These are phyloP conservation scores for Fusarium ambrosium DNA, from an alignment of 2,329 filamentous ascomycete genomes.

Conservation along the genomic window DNA sequence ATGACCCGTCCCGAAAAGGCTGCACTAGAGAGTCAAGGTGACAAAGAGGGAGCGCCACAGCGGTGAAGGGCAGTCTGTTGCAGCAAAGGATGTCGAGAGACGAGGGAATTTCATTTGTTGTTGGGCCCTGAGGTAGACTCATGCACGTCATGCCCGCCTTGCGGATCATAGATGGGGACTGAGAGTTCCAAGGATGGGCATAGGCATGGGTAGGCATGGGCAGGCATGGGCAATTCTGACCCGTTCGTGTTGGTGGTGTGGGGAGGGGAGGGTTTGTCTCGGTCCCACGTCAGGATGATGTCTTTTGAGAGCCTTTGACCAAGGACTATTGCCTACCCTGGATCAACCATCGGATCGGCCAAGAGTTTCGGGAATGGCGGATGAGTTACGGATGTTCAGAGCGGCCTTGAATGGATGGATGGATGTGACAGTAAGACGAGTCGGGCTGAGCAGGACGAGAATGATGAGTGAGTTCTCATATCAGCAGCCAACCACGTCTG, in stretches of 20 bases:
- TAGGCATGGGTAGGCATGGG: background rate
- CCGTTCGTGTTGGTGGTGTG: constrained; percentile 35
- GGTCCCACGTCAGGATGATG: constrained; percentile 38
- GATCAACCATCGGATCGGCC: constrained; percentile 9
- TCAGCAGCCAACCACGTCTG: background rate
- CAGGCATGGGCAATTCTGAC: constrained; percentile 5
- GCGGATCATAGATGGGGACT: constrained; percentile 31
- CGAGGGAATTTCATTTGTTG: constrained; percentile 21
- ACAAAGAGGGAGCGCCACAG: constrained; percentile 11
- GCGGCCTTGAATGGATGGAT: constrained; percentile 11
- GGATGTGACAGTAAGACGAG: constrained; percentile 10
- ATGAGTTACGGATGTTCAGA: constrained; percentile 15
- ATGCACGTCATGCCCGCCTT: constrained; percentile 44
- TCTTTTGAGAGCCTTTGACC: constrained; percentile 6
- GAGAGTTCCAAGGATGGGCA: constrained; percentile 6
- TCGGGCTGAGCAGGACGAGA: background rate
- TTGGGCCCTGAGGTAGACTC: constrained; percentile 32
- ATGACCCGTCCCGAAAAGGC: constrained; percentile 2
- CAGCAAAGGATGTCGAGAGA: background rate
- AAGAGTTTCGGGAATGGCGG: constrained; percentile 25
- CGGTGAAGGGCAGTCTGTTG: background rate
- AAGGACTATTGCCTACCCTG: constrained; percentile 25
- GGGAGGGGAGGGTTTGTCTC: constrained; percentile 24
- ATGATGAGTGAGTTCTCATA: background rate
- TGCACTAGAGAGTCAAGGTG: background rate